Base-by-base conservation (phyloP, 75 land plant species). In the Sequoiadendron giganteum region DNA sequence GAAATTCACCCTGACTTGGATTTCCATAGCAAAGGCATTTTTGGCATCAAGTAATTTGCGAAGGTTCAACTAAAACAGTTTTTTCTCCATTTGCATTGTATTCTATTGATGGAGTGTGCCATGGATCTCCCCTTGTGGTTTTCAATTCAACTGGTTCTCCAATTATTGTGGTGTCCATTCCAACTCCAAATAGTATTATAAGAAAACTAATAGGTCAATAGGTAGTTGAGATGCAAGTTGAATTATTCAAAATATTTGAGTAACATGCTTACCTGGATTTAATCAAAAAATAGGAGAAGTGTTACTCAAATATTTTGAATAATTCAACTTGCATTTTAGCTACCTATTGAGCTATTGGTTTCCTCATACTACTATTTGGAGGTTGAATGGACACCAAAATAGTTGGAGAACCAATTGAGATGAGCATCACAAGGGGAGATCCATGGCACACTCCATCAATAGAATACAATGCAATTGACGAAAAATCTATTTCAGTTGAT, bases 1-100 rank as follows among this genome's bases (percentile, higher is more conserved):
- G 92, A 76, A 96, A 96, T 19, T 96, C 98, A 25, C 98, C 98
- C 3, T 95, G 98, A 84, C 56, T 90, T 30, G 97, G 89, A 18
- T 92, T 89, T 38, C 94, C 95, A 75, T 88, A 94, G 85, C 95
- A 95, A 84, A 91, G 95, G 0, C 97, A 92, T 81, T 91, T 79
- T 32, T 75, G 87, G 13, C 93, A 83, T 52, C 92, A 92, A 61
- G 90, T 91, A 82, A 91, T 89, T 45, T 90, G 89, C 73, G 87
- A 25, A 52, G 93, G 38, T 32, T 85, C 78, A 19, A 90, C 75
- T 77, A 88, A 85, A 34, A 91, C 55, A 32, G 92, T 42, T 40
- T 79, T 76, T 25, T 89, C 91, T 32, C 58, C 36, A 18, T 91
- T 91, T 88, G 73, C 88, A 89, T 76, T 87, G 86, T 54, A 90